Conservation (phyloP, 768 basidiomycete species). For the Porphyrellus cyaneotinctus region DNA sequence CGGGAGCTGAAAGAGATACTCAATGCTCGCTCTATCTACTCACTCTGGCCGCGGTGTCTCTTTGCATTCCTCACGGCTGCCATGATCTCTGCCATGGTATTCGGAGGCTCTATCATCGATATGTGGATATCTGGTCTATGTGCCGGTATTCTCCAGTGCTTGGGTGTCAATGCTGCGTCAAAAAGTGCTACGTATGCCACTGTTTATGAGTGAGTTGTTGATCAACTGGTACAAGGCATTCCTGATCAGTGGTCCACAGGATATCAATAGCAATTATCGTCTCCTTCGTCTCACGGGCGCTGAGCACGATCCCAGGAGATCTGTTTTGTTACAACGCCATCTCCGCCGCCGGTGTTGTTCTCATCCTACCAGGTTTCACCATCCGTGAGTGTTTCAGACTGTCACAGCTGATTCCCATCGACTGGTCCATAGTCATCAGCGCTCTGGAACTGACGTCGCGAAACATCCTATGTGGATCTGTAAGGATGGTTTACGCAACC, state of each 20-base stretch:
- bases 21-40: constrained; percentile 62
- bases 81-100: constrained; percentile 78
- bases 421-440: constrained; percentile 52
- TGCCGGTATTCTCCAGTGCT: constrained; percentile 67
- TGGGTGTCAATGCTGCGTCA: constrained; percentile 77
- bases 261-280: constrained; percentile 83
- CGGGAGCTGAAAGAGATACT: constrained; percentile 62
- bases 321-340: constrained; percentile 89
- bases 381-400: constrained; percentile 50
- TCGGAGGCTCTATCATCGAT: constrained; percentile 77
- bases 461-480: constrained; percentile 77
- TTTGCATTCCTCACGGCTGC: constrained; percentile 76
- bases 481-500: constrained; percentile 80
- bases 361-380: constrained; percentile 86
- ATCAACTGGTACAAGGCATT: neutral
- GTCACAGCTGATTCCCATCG: neutral
- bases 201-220: constrained; percentile 77
- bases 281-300: constrained; percentile 73
- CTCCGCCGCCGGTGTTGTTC: constrained; percentile 85
- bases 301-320: constrained; percentile 70
- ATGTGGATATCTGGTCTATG: constrained; percentile 77
- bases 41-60: constrained; percentile 59
- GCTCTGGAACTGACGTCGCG: constrained; percentile 78
- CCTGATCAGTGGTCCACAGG: constrained; percentile 35
- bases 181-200: constrained; percentile 92